A percentile compares a stretch with the other conserved stretches of the same genome.
These are phyloP conservation scores for Fragosphaeria purpurea DNA, from an alignment of 2,329 filamentous ascomycete genomes.

Conservation along the genomic window DNA sequence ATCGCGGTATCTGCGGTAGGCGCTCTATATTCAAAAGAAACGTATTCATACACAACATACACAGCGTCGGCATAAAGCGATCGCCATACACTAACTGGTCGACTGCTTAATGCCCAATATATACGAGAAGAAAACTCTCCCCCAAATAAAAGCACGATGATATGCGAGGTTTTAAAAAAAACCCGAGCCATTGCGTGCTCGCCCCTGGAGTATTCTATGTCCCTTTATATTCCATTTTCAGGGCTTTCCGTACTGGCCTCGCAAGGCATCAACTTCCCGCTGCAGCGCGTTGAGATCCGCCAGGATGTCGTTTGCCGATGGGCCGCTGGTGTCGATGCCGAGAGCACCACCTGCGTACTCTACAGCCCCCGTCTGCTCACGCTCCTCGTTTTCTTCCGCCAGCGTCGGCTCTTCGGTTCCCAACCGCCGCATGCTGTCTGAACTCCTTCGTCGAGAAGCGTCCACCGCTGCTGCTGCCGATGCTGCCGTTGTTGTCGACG, in stretches of 20 bases:
- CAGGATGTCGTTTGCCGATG: slow-evolving; percentile 49
- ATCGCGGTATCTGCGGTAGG: too few species aligned
- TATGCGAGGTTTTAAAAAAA: too few species aligned
- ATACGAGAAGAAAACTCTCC: too few species aligned
- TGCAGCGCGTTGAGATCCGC: slow-evolving; percentile 64
- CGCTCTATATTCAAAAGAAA: too few species aligned
- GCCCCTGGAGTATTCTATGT: too few species aligned
- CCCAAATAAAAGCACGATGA: too few species aligned
- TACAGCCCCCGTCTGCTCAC: not conserved
- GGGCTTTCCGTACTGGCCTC: slow-evolving; percentile 21
- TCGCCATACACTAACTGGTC: too few species aligned
- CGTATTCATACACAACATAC: too few species aligned
- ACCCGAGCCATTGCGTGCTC: too few species aligned
- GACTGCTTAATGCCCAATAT: too few species aligned
- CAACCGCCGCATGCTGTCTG: slow-evolving; percentile 17
- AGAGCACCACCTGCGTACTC: slow-evolving; percentile 9
- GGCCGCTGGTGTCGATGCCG: slow-evolving; percentile 23
- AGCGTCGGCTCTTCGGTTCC: slow-evolving; percentile 11
- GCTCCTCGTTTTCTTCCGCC: slow-evolving; percentile 14
- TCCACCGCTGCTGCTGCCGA: slow-evolving; percentile 6
- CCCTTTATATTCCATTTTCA: too few species aligned
- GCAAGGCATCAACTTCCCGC: slow-evolving; percentile 62
- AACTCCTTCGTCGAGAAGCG: slow-evolving; percentile 7
- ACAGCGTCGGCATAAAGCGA: too few species aligned
- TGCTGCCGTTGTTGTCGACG: not conserved